Evolutionary conservation across 192 early-diverging fungal species (phyloP), one percentile per base, ranked within the genome.

Genomic region (Linnemannia hyalina): DNA sequence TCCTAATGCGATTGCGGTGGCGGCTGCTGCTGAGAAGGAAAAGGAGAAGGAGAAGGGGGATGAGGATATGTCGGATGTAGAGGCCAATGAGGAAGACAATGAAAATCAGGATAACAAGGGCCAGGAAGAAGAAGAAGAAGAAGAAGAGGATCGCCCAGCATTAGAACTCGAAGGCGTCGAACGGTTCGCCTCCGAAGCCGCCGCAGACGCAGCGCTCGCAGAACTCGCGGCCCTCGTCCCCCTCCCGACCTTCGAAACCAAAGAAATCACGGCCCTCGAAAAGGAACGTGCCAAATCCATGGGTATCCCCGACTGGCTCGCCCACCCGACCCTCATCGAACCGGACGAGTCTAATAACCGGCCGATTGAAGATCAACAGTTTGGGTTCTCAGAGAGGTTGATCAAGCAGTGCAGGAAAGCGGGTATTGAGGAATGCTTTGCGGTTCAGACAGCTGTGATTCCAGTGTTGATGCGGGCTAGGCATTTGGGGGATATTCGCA

Each of bases 231-330:
- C 80, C 8, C 57, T 78, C 10, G 88, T 84, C n/a, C 88, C 90
- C 5, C 88, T 93, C 10, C 92, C 92, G 11, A 78, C 82, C 74
- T 88, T 90, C 83, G 83, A 82, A 76, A 69, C 65, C 54, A 77
- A 85, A 76, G 75, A 82, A 29, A 80, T 87, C 36, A 84, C 88
- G 15, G 82, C 81, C 18, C 65, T 83, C 70, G 91, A 91, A 70
- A 72, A 78, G n/a, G 87, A 88, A 32, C 80, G 88, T 20, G 70
- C 88, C 13, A 91, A 92, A 65, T 85, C 85, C 41, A 93, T 94
- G 91, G 97, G 97, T 80, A 93, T 99, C 49, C 97, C 98, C 2
- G 85, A 91, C 54, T 99, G 98, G 98, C 89, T 99, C 29, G 92
- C 93, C 0, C 91, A 97, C 49, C 98, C 98, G 8, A 94, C 91